Evolutionary conservation across 306 rosid genomes (phyloP).

Genomic region (Casuarina equisetifolia): DNA sequence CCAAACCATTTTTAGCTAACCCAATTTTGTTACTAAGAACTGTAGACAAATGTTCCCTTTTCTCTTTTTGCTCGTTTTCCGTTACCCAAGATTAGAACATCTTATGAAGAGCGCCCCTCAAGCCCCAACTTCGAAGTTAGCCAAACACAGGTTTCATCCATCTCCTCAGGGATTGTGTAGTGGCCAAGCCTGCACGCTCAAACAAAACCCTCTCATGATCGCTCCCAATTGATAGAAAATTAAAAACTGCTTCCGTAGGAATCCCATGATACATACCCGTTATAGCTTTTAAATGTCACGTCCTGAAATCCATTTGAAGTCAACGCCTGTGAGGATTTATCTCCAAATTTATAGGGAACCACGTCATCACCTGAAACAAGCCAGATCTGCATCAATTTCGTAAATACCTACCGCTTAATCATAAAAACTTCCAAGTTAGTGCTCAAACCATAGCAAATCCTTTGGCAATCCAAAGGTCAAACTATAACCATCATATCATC

Average conservation of each 20-base stretch:
- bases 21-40: conserved; percentile 8
- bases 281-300: conserved; percentile 73
- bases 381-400: conserved; percentile 5
- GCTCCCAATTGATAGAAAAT: neutral
- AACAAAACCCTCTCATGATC: neutral
- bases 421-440: conserved; percentile 11
- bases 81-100: neutral
- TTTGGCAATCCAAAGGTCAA: conserved; percentile 7
- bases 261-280: conserved; percentile 45
- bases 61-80: neutral
- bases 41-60: neutral
- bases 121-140: conserved; percentile 73
- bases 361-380: conserved; percentile 76
- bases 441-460: neutral
- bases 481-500: neutral
- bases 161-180: conserved; percentile 88
- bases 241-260: conserved; percentile 5
- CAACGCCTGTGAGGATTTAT: conserved; percentile 65
- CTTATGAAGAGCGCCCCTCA: conserved; percentile 53
- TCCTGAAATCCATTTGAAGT: conserved; percentile 67
- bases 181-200: conserved; percentile 77
- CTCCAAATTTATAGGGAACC: conserved; percentile 80
- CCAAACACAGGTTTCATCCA: conserved; percentile 88
- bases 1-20: neutral
- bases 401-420: conserved; percentile 12